A percentile compares a stretch with the other conserved stretches of the same genome.
Conservation (phyloP, 495 filamentous ascomycete genomes). For the Halenospora varia region DNA sequence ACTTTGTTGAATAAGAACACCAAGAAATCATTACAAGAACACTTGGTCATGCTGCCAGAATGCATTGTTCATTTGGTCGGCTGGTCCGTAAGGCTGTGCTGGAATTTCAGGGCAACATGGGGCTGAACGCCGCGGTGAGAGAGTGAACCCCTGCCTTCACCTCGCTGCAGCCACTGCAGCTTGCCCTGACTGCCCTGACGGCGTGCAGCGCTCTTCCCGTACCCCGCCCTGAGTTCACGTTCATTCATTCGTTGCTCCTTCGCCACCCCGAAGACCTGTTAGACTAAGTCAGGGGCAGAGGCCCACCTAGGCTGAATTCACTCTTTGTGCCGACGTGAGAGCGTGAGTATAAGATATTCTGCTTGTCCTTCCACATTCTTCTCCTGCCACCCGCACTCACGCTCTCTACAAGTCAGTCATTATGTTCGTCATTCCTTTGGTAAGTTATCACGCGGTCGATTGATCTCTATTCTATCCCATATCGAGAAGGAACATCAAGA, state of each 20-base stretch:
- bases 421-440: neutral
- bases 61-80: neutral
- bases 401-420: neutral
- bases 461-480: too few relatives aligned
- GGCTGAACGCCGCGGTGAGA: neutral
- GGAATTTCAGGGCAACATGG: neutral
- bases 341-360: neutral
- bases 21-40: neutral
- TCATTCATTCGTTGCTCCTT: neutral
- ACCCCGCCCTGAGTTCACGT: neutral
- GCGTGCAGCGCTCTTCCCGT: neutral
- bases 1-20: neutral
- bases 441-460: neutral
- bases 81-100: neutral
- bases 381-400: neutral
- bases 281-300: neutral
- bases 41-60: neutral
- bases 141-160: neutral
- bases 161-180: too few relatives aligned
- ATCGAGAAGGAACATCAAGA: too few relatives aligned
- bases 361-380: neutral
- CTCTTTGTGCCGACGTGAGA: neutral
- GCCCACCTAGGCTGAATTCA: neutral
- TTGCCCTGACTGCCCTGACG: neutral
- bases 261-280: neutral